Conservation (phyloP, 2,329 filamentous ascomycete genomes). For the Talaromyces sp. region DNA sequence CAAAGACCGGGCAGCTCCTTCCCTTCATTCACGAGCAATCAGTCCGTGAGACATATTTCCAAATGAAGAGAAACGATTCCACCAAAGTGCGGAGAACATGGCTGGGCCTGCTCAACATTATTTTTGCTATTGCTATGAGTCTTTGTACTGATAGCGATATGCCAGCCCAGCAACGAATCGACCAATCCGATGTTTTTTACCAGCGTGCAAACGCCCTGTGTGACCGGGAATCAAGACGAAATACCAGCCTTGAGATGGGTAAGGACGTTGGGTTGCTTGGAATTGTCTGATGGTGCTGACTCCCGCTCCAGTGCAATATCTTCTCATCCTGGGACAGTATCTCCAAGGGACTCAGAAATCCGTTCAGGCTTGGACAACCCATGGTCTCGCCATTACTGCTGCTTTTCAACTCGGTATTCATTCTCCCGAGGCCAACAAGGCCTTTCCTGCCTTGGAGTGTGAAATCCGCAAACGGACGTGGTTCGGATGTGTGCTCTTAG, state of each 20-base stretch:
- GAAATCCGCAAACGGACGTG: constrained; percentile 49
- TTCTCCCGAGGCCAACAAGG: constrained; percentile 32
- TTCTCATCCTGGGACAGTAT: constrained; percentile 49
- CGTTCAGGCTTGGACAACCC: constrained; percentile 51
- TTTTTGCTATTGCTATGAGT: constrained; percentile 46
- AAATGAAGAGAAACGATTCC: constrained; percentile 26
- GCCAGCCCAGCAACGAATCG: constrained; percentile 31
- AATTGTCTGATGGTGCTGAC: background rate
- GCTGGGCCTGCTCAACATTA: constrained; percentile 49
- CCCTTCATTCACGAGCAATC: constrained; percentile 36
- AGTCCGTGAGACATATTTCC: constrained; percentile 32
- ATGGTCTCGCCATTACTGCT: constrained; percentile 50
- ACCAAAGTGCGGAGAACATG: constrained; percentile 43
- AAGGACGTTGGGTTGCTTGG: constrained; percentile 4
- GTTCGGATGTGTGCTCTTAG: constrained; percentile 47
- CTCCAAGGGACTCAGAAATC: constrained; percentile 53
- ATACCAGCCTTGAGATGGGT: constrained; percentile 45
- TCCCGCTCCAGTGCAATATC: constrained; percentile 41
- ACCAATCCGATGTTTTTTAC: constrained; percentile 44
- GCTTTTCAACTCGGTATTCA: constrained; percentile 52
- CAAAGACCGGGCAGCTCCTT: constrained; percentile 33
- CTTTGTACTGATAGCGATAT: constrained; percentile 25
- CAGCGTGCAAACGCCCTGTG: constrained; percentile 42
- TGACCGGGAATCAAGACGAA: constrained; percentile 36
- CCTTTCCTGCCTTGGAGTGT: constrained; percentile 38